These are phyloP conservation scores for Colletotrichum eleusines DNA, from an alignment of 2,329 filamentous ascomycete genomes.

Conservation along the genomic window DNA sequence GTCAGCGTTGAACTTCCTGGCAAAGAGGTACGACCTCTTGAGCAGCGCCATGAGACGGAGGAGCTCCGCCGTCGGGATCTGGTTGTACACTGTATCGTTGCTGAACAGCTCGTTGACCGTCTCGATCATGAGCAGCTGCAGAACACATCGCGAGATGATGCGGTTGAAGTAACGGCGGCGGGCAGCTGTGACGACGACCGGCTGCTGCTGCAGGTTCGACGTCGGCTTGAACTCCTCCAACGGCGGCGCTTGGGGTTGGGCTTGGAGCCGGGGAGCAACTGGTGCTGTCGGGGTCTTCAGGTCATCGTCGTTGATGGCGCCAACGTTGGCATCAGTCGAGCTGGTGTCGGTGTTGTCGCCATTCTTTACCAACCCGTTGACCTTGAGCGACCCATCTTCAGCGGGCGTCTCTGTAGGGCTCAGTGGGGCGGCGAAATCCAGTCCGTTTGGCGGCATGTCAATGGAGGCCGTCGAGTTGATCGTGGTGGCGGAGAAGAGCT, in stretches of 20 bases:
- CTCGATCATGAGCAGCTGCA: slow-evolving; percentile 99
- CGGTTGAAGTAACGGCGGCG: slow-evolving; percentile 97
- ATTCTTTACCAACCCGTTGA: slow-evolving; percentile 66
- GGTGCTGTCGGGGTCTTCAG: slow-evolving; percentile 48
- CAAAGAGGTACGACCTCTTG: slow-evolving; percentile 97
- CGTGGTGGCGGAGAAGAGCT: slow-evolving; percentile 88
- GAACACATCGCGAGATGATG: slow-evolving; percentile 97
- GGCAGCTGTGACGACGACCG: slow-evolving; percentile 91
- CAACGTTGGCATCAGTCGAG: slow-evolving; percentile 46
- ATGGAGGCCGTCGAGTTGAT: slow-evolving; percentile 65
- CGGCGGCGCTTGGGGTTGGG: slow-evolving; percentile 53
- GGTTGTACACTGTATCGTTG: slow-evolving; percentile 92
- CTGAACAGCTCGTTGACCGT: slow-evolving; percentile 99
- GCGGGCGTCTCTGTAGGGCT: slow-evolving; percentile 56
- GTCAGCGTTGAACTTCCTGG: slow-evolving; percentile 97
- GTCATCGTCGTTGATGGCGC: slow-evolving; percentile 52
- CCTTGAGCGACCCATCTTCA: slow-evolving; percentile 70
- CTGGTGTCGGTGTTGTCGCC: slow-evolving; percentile 50
- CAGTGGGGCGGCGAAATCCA: slow-evolving; percentile 61
- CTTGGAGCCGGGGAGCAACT: slow-evolving; percentile 27
- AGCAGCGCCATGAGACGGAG: slow-evolving; percentile 92
- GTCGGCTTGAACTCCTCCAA: slow-evolving; percentile 91
- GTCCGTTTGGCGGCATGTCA: slow-evolving; percentile 65
- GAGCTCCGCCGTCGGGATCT: slow-evolving; percentile 91
- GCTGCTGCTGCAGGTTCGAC: slow-evolving; percentile 83